phyloP scores from a whole-genome alignment of 1,284 basidiomycete genomes.

The Hemileia vastatrix region DNA sequence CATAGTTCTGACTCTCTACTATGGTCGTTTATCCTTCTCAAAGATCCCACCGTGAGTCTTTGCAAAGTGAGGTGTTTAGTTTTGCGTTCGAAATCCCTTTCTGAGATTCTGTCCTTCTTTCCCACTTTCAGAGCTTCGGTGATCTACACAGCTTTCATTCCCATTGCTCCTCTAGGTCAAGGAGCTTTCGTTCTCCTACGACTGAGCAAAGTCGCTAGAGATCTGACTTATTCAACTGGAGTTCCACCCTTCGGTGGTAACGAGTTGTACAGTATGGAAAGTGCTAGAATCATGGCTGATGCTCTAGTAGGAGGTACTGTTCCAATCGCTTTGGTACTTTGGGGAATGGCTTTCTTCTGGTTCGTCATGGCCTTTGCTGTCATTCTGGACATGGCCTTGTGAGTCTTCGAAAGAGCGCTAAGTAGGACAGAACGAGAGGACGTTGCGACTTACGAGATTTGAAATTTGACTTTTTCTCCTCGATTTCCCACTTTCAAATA shows the following conservation, averaged over 20 bases:
- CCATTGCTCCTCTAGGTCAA: constrained; percentile 54
- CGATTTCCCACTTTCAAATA: constrained; percentile 19
- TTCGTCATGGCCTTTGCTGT: constrained; percentile 44
- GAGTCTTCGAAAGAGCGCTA: not conserved
- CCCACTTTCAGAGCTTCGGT: constrained; percentile 48
- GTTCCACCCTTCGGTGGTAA: constrained; percentile 4
- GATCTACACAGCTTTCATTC: constrained; percentile 56
- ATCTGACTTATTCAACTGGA: constrained; percentile 39
- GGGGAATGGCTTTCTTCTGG: constrained; percentile 49
- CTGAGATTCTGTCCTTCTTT: constrained; percentile 35
- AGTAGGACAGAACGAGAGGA: too few species aligned
- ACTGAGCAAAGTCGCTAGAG: constrained; percentile 49
- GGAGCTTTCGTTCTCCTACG: constrained; percentile 55
- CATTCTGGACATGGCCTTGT: constrained; percentile 29
- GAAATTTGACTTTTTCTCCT: constrained; percentile 25
- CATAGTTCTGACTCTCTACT: constrained; percentile 54
- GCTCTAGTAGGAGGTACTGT: constrained; percentile 30
- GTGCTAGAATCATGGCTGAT: constrained; percentile 29
- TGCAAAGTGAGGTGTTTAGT: constrained; percentile 16
- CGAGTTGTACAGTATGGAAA: constrained; percentile 12
- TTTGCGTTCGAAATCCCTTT: not conserved
- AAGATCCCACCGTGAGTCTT: constrained; percentile 32
- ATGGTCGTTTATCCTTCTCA: constrained; percentile 53
- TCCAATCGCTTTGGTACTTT: constrained; percentile 45
- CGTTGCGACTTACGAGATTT: too few species aligned